Evolutionary conservation across 352 stramenopile genomes (phyloP), one percentile per base, ranked within the genome.

Genomic region (Aphanomyces euteiches): DNA sequence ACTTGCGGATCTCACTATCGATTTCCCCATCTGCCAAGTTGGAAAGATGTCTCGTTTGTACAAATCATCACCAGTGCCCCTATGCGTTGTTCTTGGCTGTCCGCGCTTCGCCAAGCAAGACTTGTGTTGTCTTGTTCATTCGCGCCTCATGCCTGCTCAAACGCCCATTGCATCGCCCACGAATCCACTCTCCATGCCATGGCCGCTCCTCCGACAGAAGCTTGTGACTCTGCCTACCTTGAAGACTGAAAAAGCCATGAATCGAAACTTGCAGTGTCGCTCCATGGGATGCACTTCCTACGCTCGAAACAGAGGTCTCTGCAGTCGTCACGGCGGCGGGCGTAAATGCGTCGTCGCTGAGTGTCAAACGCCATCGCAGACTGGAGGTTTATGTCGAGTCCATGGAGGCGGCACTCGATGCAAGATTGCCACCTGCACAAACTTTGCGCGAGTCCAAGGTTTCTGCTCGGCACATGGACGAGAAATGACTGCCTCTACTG

Each of bases 391-490:
- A 60, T 96, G 89, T 64, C 87, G 86, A 3, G 78, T 92, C 57
- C 89, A 96, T 66, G 89, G 89, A 13, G 89, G 89, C 28, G 89
- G 86, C 28, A 91, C 87, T 6, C 84, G 88, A 7, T 96, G 89
- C 74, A 92, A 92, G 72, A 81, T 85, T 54, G 84, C 90, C 7
- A 85, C 81, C 17, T 96, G 89, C 69, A 80, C 78, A 63, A 96
- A 96, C 73, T 95, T 95, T 72, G 85, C 87, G 0, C 85, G 92
- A 66, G 90, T 85, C 2, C 77, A 84, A 12, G 87, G 88, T 5
- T 79, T 93, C 21, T 96, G 89, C 75, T 92, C 92, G 67, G 91
- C 85, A 6, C 89, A 96, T 50, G 10, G 19, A 28, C 19, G 36
- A 37, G 54, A 61, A 61, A 3, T 19, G n/a, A 19, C n/a, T 10